Base-by-base conservation (phyloP, 2,329 filamentous ascomycete species). In the Allantophomopsis cytisporea region DNA sequence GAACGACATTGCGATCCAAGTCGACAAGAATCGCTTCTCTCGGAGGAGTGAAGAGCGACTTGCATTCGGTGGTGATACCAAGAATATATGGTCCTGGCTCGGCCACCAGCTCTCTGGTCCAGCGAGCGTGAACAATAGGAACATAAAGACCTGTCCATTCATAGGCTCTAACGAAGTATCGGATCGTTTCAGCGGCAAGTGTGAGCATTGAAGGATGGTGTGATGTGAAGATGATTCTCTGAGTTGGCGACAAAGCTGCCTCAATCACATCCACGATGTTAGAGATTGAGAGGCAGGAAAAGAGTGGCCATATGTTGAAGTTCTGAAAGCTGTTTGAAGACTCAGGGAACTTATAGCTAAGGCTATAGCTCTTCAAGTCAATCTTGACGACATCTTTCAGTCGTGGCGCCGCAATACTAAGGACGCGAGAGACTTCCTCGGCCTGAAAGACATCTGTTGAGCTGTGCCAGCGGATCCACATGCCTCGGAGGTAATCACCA, bases 401-500 rank as follows among this genome's bases (percentile, higher is more conserved):
- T 39, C 91, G 76, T 3, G 91, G 91, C 21, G 91, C 91, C 31
- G 91, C 91, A 66, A 98, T 98, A 66, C 88, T 96, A 49, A 98
- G 74, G 54, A 98, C 98, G 43, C 91, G 83, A 2, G 91, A 98
- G 23, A 98, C 91, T 60, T 98, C 91, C 62, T 98, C 91, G 39
- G 91, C 91, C 54, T 98, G 91, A 71, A 98, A 98, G 36, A 98
- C 74, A 61, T 98, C 98, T 39, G 91, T 98, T 20, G 91, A 91
- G 71, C 98, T 98, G 70, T 98, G 98, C 91, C 91, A 98, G 67
- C 98, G 91, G 62, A 98, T 98, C 91, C 91, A 98, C 91, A 98
- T 98, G 48, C 91, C 91, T 48, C 91, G 80, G 30, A 98, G 76
- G 59, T 98, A 98, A 60, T 98, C 91, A 46, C 91, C 91, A 5